These are phyloP conservation scores for Uronychia binucleata DNA, from an alignment of 73 alveolate genomes.

Conservation along the genomic window DNA sequence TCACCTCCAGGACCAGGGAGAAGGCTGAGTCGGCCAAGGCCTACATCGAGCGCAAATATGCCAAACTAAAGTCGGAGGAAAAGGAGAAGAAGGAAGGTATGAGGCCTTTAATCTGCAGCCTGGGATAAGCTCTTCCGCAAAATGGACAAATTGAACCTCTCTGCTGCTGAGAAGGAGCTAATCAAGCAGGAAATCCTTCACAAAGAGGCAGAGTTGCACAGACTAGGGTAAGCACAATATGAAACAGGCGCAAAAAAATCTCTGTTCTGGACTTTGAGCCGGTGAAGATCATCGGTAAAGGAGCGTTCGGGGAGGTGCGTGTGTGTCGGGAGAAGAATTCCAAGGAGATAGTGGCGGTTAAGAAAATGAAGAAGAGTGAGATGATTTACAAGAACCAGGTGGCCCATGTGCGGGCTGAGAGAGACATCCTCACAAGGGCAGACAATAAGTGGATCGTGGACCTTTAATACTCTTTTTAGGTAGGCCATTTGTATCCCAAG, in stretches of 20 bases:
- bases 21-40: constrained; percentile 72
- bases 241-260: constrained; percentile 68
- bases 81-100: constrained; percentile 63
- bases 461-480: constrained; percentile 70
- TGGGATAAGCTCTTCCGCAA: constrained; percentile 58
- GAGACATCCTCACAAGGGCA: constrained; percentile 85
- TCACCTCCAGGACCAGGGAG: constrained; percentile 72
- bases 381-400: constrained; percentile 87
- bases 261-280: constrained; percentile 88
- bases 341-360: constrained; percentile 81
- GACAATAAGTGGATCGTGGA: constrained; percentile 90
- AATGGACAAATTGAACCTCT: constrained; percentile 60
- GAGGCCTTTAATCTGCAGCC: no score
- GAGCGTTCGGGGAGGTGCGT: constrained; percentile 94
- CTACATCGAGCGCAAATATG: constrained; percentile 65
- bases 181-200: constrained; percentile 63
- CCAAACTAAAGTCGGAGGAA: constrained; percentile 58
- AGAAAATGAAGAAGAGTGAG: constrained; percentile 91
- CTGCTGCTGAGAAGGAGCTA: constrained; percentile 60
- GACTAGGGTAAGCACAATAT: constrained; percentile 65
- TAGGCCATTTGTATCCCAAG: no score
- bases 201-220: constrained; percentile 61
- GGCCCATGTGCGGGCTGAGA: constrained; percentile 87
- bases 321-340: constrained; percentile 75
- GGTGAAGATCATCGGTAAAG: constrained; percentile 82